Conservation (phyloP, 2,329 filamentous ascomycete species). For the Scedosporium apiospermum region DNA sequence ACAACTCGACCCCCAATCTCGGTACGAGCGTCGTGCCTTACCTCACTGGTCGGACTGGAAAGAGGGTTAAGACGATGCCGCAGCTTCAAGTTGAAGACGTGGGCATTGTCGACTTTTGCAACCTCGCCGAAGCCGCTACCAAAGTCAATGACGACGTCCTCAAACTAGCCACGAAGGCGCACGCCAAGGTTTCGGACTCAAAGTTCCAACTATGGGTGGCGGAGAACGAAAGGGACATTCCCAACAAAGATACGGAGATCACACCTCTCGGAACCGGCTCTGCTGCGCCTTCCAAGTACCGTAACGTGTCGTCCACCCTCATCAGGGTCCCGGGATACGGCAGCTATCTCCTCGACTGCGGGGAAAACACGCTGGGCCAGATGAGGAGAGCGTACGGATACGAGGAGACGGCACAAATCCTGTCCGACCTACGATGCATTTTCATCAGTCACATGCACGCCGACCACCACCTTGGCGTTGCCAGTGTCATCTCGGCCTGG, state of each 20-base stretch:
- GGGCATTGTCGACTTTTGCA: conserved; percentile 30
- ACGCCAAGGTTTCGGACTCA: conserved; percentile 26
- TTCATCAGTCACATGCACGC: conserved; percentile 96
- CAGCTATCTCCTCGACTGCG: conserved; percentile 84
- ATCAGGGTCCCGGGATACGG: conserved; percentile 75
- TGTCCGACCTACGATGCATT: conserved; percentile 71
- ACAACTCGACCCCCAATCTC: conserved; percentile 35
- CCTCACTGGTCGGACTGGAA: conserved; percentile 33
- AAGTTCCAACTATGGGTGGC: conserved; percentile 40
- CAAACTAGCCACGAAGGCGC: conserved; percentile 40
- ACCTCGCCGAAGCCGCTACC: conserved; percentile 35
- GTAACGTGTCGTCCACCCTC: conserved; percentile 87
- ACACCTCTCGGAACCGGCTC: conserved; percentile 87
- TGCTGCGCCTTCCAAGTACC: conserved; percentile 80
- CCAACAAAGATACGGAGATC: conserved; percentile 68
- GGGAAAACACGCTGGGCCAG: conserved; percentile 87
- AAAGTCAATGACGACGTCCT: conserved; percentile 34
- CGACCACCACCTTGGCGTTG: conserved; percentile 85
- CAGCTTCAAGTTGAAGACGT: conserved; percentile 34
- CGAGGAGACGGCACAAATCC: conserved; percentile 55
- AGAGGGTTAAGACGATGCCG: conserved; percentile 37
- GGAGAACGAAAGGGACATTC: conserved; percentile 52
- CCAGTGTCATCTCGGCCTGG: conserved; percentile 77
- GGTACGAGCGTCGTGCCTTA: conserved; percentile 16
- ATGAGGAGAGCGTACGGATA: conserved; percentile 63